Conservation (phyloP, 2,329 filamentous ascomycete species). For the Trichoderma sp. region DNA sequence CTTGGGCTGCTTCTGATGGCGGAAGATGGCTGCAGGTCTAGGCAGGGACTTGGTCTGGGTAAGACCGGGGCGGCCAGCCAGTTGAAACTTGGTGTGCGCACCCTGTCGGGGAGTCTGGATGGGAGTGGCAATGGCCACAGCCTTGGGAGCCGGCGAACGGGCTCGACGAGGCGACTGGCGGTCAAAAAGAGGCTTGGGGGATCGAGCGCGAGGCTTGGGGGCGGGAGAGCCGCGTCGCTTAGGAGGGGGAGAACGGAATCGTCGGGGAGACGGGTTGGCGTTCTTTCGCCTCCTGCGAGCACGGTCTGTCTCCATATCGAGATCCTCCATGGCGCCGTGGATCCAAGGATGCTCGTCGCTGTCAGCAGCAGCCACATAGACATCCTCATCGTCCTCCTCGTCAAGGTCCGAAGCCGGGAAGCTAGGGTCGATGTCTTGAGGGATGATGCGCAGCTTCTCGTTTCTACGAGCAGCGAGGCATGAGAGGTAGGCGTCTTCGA, state of each 20-base stretch:
- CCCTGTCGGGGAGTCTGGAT: constrained; percentile 40
- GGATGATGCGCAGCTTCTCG: constrained; percentile 75
- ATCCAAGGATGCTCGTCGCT: constrained; percentile 69
- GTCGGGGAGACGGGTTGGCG: constrained; percentile 43
- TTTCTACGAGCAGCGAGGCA: constrained; percentile 78
- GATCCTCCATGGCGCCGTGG: constrained; percentile 67
- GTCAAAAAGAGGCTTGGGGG: constrained; percentile 56
- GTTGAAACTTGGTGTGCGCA: constrained; percentile 37
- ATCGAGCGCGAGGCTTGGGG: constrained; percentile 48
- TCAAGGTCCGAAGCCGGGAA: constrained; percentile 95
- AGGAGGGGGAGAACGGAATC: constrained; percentile 44
- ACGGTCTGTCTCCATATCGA: constrained; percentile 57
- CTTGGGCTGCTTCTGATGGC: constrained; percentile 46
- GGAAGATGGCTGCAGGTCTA: constrained; percentile 70
- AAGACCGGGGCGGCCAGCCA: constrained; percentile 59
- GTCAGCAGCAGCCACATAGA: constrained; percentile 57
- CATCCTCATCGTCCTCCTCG: constrained; percentile 74
- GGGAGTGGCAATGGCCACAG: constrained; percentile 34
- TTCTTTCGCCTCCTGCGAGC: constrained; percentile 50
- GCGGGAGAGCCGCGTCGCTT: constrained; percentile 35
- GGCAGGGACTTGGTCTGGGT: constrained; percentile 85
- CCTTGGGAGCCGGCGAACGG: constrained; percentile 66
- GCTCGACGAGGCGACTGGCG: constrained; percentile 67
- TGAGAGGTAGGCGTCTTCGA: constrained; percentile 91
- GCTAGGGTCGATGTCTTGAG: constrained; percentile 97